Base-by-base conservation (phyloP, 352 stramenopile genomes). In the Peronosclerospora sorghi region DNA sequence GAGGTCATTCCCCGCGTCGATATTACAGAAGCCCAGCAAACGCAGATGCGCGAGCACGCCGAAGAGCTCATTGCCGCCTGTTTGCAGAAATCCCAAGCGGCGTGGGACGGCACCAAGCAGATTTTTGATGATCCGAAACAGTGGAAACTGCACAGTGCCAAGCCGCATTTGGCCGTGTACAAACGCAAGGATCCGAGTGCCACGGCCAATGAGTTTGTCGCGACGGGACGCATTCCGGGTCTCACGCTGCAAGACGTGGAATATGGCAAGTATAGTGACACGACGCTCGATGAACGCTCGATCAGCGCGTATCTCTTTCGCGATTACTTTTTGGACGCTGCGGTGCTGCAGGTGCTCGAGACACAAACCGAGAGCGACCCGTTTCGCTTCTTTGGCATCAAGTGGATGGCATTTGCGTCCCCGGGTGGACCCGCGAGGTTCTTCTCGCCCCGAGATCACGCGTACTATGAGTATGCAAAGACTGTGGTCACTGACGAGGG, bases 331-430 rank as follows among this genome's bases (percentile, higher is more conserved):
- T 42, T 88, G 19, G 76, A 88, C 45, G 76, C 73, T 1, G 76
- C 63, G 1, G 62, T 87, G 39, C 62, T 87, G n/a, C 48, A 72
- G n/a, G 49, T 71, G 2, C 61, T 77, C 7, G 72, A 85, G 43
- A 61, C 65, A 6, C 67, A 80, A 54, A 77, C 56, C 5, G 60
- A 73, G 1, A 62, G 70, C 47, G 75, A 87, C 30, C 50, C 59
- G 28, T 87, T 87, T 48, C 56, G 59, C 29, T 85, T 85, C 41
- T 85, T 83, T 43, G 75, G 75, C n/a, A 56, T 87, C 34, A 87
- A 87, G 48, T 87, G 75, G 75, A 59, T 78, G 34, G 70, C 73
- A 14, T 74, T 67, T 23, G 51, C 62, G 1, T 65, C 56, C n/a
- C 58, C 66, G 0, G 55, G 36, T 26, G 59, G 70, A 28, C 44